These are phyloP conservation scores for Thalassiosira livingstoniorum DNA, from an alignment of 352 stramenopile genomes.

Conservation along the genomic window DNA sequence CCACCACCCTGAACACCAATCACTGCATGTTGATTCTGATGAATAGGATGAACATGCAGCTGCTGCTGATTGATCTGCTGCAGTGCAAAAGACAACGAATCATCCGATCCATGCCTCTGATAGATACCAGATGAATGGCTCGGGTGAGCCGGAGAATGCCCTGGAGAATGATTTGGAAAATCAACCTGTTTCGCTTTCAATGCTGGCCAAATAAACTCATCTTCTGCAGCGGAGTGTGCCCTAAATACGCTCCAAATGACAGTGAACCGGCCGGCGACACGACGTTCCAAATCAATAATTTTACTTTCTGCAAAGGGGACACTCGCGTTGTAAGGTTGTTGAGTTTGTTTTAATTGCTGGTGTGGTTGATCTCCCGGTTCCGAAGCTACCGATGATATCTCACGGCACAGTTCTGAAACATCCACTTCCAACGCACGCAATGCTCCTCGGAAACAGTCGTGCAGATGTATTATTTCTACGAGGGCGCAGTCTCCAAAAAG, in stretches of 20 bases:
- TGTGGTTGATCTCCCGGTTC: not conserved
- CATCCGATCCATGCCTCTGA: no score
- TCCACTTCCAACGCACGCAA: conserved; percentile 69
- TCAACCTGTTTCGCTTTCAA: conserved; percentile 72
- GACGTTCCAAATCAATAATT: conserved; percentile 69
- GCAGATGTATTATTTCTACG: conserved; percentile 85
- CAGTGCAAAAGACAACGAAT: no score
- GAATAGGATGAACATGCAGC: no score
- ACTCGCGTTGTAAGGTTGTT: not conserved
- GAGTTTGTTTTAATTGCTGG: not conserved
- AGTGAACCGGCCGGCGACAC: conserved; percentile 81
- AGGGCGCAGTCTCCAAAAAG: conserved; percentile 82
- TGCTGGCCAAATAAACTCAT: conserved; percentile 90
- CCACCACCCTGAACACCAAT: not conserved
- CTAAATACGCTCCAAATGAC: conserved; percentile 89
- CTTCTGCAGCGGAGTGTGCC: conserved; percentile 86
- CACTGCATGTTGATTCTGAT: no score
- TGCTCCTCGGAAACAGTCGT: conserved; percentile 83
- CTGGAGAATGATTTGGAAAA: conserved; percentile 7
- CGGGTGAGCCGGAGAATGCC: conserved; percentile 2
- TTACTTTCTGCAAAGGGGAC: not conserved
- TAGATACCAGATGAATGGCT: no score
- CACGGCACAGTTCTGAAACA: conserved; percentile 65
- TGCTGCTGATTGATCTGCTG: conserved; percentile 14
- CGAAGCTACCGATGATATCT: conserved; percentile 30